A percentile compares a stretch with the other conserved stretches of the same genome.
These are phyloP conservation scores for Trichoderma lentiforme DNA, from an alignment of 2,329 filamentous ascomycete genomes.

Conservation along the genomic window DNA sequence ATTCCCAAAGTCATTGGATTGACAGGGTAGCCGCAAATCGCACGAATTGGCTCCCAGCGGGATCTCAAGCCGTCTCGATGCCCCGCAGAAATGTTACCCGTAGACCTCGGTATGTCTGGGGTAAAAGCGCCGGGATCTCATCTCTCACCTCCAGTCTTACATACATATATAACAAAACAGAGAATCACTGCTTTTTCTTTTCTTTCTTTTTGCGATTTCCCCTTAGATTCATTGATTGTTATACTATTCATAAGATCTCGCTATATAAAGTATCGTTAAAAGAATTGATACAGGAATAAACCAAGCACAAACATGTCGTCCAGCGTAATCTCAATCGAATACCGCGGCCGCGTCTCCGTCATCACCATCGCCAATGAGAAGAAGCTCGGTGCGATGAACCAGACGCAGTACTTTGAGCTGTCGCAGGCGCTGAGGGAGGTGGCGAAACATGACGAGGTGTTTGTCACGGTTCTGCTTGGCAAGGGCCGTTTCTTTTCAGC, in stretches of 20 bases:
- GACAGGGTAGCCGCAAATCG: background rate
- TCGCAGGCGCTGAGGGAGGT: slow-evolving; percentile 72
- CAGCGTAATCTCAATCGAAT: slow-evolving; percentile 37
- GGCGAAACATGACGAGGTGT: slow-evolving; percentile 74
- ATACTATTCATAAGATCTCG: background rate
- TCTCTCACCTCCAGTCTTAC: background rate
- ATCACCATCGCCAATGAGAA: slow-evolving; percentile 81
- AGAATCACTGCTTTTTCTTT: background rate
- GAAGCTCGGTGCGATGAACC: slow-evolving; percentile 81
- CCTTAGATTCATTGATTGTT: background rate
- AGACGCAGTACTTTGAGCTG: slow-evolving; percentile 73
- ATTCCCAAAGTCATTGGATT: background rate
- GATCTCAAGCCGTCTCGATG: background rate
- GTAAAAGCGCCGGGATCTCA: background rate
- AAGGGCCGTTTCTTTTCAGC: slow-evolving; percentile 86
- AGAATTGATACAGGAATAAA: background rate
- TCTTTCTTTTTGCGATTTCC: background rate
- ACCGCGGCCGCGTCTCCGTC: slow-evolving; percentile 53
- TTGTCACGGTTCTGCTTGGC: slow-evolving; percentile 78
- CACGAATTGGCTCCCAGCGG: background rate
- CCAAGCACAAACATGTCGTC: background rate
- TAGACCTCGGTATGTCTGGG: slow-evolving; percentile 15
- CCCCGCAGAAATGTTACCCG: slow-evolving; percentile 3
- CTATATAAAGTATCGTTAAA: background rate
- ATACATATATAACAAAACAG: background rate